Percentiles rank a stretch among this genome's conserved stretches.
Conservation (phyloP, 2,329 filamentous ascomycete species). For the Xylariaceae sp. region DNA sequence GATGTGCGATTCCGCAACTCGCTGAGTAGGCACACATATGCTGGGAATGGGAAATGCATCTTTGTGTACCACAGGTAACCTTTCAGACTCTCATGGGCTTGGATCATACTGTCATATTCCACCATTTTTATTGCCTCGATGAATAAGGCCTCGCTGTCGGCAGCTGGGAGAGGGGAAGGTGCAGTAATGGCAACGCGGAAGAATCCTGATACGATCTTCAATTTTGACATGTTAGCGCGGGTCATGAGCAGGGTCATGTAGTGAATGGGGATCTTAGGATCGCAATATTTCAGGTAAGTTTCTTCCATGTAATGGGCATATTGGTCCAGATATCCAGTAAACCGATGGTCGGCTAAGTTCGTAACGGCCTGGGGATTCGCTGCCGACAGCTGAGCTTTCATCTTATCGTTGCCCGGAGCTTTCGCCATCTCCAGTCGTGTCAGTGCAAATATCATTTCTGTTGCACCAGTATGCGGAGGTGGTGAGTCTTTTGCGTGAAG, state of each 20-base stretch:
- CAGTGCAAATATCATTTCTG: slow-evolving; percentile 57
- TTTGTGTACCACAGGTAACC: slow-evolving; percentile 56
- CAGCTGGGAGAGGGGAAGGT: slow-evolving; percentile 33
- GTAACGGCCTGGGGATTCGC: slow-evolving; percentile 38
- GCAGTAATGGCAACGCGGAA: slow-evolving; percentile 41
- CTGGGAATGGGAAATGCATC: slow-evolving; percentile 57
- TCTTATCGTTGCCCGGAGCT: slow-evolving; percentile 46
- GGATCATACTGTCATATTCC: slow-evolving; percentile 55
- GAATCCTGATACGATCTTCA: slow-evolving; percentile 51
- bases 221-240: slow-evolving; percentile 50
- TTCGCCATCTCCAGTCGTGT: slow-evolving; percentile 54
- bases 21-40: slow-evolving; percentile 56
- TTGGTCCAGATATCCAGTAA: slow-evolving; percentile 45
- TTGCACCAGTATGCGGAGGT: slow-evolving; percentile 44
- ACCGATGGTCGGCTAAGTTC: slow-evolving; percentile 46
- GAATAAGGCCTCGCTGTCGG: slow-evolving; percentile 49
- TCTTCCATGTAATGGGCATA: slow-evolving; percentile 53
- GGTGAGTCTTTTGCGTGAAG: slow-evolving; percentile 52
- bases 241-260: slow-evolving; percentile 57
- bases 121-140: slow-evolving; percentile 53
- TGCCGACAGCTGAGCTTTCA: slow-evolving; percentile 26
- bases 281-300: slow-evolving; percentile 52
- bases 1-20: slow-evolving; percentile 49
- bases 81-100: slow-evolving; percentile 44
- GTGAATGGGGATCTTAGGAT: slow-evolving; percentile 55